Evolutionary conservation across 352 stramenopile genomes (phyloP).

Genomic region (Peronosclerospora sorghi): DNA sequence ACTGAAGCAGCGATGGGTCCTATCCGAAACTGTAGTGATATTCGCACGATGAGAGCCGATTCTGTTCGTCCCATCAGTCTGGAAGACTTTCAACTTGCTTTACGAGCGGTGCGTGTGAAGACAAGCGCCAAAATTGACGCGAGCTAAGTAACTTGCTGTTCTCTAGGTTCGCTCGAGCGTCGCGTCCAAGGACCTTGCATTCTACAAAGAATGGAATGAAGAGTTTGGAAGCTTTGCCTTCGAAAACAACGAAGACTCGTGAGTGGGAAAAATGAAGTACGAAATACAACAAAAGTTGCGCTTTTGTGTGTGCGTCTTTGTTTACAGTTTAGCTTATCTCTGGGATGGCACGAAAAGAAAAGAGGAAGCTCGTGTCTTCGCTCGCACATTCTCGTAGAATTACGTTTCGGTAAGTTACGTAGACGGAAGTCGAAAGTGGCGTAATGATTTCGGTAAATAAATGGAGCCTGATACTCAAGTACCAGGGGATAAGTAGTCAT

Average conservation of each 20-base stretch:
- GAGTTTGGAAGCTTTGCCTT: conserved; percentile 88
- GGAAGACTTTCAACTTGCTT: conserved; percentile 91
- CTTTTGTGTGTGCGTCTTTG: conserved; percentile 7
- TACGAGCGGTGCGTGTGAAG: conserved; percentile 57
- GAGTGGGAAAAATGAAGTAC: conserved; percentile 5
- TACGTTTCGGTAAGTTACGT: conserved; percentile 5
- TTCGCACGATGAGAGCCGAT: conserved; percentile 82
- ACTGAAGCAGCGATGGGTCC: conserved; percentile 97
- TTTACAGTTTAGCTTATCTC: conserved; percentile 7
- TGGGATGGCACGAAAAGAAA: no score
- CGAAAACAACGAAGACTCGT: conserved; percentile 43
- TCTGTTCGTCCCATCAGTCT: conserved; percentile 91
- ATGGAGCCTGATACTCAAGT: conserved; percentile 15
- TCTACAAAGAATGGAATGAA: conserved; percentile 90
- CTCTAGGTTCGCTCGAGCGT: conserved; percentile 91
- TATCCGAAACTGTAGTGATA: conserved; percentile 75
- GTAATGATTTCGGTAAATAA: conserved; percentile 18
- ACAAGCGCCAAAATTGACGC: not conserved
- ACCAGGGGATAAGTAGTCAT: conserved; percentile 36
- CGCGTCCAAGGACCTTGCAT: conserved; percentile 86
- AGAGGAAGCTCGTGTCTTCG: not conserved
- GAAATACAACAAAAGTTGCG: conserved; percentile 2
- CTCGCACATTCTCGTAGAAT: conserved; percentile 8
- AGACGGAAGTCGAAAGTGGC: conserved; percentile 5
- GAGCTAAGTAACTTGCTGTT: not conserved